Conservation (phyloP, 148 eudicot genomes). For the Fagopyrum homotropicum region DNA sequence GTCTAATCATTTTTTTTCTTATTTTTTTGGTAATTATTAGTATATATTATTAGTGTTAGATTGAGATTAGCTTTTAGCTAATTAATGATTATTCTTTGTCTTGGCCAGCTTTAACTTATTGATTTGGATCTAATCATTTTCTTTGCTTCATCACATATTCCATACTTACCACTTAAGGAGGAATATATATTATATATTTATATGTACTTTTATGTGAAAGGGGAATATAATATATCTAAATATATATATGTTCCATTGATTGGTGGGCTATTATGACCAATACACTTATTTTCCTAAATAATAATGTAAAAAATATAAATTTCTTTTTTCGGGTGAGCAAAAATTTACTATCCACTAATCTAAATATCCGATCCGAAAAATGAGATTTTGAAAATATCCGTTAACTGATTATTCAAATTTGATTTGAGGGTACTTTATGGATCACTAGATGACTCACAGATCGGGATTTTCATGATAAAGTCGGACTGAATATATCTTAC, state of each 20-base stretch:
- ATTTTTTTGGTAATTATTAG: neutral
- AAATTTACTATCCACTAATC: too few species aligned
- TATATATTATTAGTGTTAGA: neutral
- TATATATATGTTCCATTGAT: neutral
- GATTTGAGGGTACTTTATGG: too few species aligned
- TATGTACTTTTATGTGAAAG: neutral
- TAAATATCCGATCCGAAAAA: too few species aligned
- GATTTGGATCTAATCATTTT: conserved; percentile 10
- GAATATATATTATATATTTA: neutral
- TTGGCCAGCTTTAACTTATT: neutral
- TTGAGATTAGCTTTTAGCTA: conserved; percentile 7
- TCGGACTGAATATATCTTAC: too few species aligned
- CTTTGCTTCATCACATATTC: neutral
- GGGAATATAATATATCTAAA: too few species aligned
- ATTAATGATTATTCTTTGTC: neutral
- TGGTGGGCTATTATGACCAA: neutral
- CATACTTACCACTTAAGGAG: neutral
- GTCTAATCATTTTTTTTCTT: neutral
- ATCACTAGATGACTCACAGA: too few species aligned
- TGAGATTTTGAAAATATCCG: too few species aligned
- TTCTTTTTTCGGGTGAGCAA: too few species aligned
- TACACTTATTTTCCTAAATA: neutral
- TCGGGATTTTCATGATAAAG: too few species aligned
- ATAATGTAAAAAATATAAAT: too few species aligned
- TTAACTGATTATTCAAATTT: too few species aligned